These are phyloP conservation scores for Plectranthus barbatus DNA, from an alignment of 257 asterid species.

Conservation along the genomic window DNA sequence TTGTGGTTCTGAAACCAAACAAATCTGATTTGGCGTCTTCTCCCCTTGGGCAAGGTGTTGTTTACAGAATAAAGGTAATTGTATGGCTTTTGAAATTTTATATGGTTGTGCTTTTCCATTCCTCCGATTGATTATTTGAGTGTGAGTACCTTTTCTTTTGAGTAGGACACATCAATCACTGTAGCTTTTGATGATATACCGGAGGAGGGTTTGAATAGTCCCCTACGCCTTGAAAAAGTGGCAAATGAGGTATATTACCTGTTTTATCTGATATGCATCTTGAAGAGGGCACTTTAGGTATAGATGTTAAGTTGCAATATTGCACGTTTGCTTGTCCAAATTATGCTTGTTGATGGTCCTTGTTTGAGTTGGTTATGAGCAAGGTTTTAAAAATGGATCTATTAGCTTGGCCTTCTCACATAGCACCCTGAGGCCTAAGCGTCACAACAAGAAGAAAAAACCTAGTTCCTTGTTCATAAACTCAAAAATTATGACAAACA, in stretches of 20 bases:
- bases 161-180: conserved; percentile 86
- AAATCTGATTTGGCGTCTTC: conserved; percentile 87
- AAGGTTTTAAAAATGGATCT: too few relatives aligned
- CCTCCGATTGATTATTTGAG: neutral
- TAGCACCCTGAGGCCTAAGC: too few relatives aligned
- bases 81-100: neutral
- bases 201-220: conserved; percentile 84
- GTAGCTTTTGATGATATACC: conserved; percentile 94
- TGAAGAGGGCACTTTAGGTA: neutral
- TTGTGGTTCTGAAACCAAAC: conserved; percentile 77
- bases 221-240: conserved; percentile 83
- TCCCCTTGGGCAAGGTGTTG: conserved; percentile 94
- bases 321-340: neutral
- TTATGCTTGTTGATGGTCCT: neutral
- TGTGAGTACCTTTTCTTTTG: conserved; percentile 16
- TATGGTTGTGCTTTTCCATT: conserved; percentile 1
- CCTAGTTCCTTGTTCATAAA: too few relatives aligned
- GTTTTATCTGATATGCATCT: conserved; percentile 2
- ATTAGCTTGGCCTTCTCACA: too few relatives aligned
- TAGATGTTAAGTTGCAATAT: neutral
- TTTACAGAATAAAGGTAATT: conserved; percentile 81
- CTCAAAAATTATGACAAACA: too few relatives aligned
- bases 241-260: conserved; percentile 78
- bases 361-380: too few relatives aligned
- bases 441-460: too few relatives aligned